These are phyloP conservation scores for Cladosporium velox DNA, from an alignment of 2,329 filamentous ascomycete species.

Conservation along the genomic window DNA sequence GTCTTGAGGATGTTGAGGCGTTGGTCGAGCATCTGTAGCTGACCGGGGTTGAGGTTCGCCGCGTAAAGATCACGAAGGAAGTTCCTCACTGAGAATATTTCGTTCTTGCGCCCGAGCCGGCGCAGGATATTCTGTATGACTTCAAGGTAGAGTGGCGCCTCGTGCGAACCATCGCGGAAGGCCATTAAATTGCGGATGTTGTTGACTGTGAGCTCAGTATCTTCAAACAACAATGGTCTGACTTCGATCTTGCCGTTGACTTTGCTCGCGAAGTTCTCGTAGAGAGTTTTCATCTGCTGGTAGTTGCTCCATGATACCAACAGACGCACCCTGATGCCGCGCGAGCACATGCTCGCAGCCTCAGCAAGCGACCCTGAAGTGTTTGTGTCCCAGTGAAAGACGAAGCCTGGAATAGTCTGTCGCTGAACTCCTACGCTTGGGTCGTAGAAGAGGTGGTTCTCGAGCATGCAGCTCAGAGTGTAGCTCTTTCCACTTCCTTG, in stretches of 20 bases:
- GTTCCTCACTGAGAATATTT: constrained; percentile 39
- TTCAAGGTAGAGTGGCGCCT: constrained; percentile 58
- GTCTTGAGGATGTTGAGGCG: constrained; percentile 65
- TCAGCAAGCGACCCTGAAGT: constrained; percentile 55
- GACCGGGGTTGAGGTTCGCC: constrained; percentile 44
- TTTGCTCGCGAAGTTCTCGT: constrained; percentile 42
- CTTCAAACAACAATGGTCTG: constrained; percentile 48
- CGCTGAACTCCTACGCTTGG: constrained; percentile 47
- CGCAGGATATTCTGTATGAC: constrained; percentile 59
- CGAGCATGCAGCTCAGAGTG: constrained; percentile 60
- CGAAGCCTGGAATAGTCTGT: constrained; percentile 59
- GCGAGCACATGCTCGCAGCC: constrained; percentile 56
- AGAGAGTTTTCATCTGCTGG: constrained; percentile 44
- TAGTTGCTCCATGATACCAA: constrained; percentile 55
- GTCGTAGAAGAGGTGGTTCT: constrained; percentile 57
- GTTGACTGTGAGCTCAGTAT: constrained; percentile 53
- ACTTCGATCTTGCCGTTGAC: constrained; percentile 48
- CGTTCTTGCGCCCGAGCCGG: constrained; percentile 45
- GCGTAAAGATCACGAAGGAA: constrained; percentile 45
- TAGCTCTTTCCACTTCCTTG: constrained; percentile 66
- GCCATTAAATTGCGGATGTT: constrained; percentile 60
- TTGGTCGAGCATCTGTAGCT: constrained; percentile 58
- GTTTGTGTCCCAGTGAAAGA: constrained; percentile 59
- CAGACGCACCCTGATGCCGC: constrained; percentile 51
- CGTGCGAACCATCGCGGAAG: constrained; percentile 42